A percentile compares a stretch with the other conserved stretches of the same genome.
phyloP scores from a whole-genome alignment of 176 grass and related monocot genomes.

The Oryza coarctata region DNA sequence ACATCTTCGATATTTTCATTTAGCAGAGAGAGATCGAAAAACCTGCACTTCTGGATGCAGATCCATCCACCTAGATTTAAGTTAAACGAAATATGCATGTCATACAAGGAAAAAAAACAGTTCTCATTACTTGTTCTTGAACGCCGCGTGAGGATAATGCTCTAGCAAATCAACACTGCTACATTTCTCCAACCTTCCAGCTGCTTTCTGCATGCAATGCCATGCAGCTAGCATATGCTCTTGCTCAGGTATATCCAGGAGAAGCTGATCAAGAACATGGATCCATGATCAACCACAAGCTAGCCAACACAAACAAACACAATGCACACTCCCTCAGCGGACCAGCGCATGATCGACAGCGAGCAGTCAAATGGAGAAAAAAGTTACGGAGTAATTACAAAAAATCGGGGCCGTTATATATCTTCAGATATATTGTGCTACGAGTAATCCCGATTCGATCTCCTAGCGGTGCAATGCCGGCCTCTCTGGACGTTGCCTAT shows the following conservation, averaged over 20 bases:
- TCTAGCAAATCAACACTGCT: background rate
- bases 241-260: slow-evolving; percentile 30
- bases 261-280: background rate
- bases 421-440: background rate
- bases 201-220: background rate
- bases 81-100: background rate
- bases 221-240: slow-evolving; percentile 31
- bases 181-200: background rate
- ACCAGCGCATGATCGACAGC: background rate
- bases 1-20: background rate
- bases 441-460: slow-evolving; percentile 26
- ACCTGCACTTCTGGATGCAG: background rate
- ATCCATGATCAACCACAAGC: background rate
- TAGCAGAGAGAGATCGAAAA: background rate
- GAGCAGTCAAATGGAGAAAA: background rate
- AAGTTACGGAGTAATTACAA: too few species aligned
- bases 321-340: too few species aligned
- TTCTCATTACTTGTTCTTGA: background rate
- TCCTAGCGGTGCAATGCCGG: background rate
- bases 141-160: background rate
- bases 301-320: background rate
- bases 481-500: background rate
- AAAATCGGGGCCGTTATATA: background rate
- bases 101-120: background rate
- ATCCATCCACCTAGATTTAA: background rate